A percentile compares a stretch with the other conserved stretches of the same genome.
Evolutionary conservation across 345 rosid genomes (phyloP).

Genomic region (Linum trigynum): DNA sequence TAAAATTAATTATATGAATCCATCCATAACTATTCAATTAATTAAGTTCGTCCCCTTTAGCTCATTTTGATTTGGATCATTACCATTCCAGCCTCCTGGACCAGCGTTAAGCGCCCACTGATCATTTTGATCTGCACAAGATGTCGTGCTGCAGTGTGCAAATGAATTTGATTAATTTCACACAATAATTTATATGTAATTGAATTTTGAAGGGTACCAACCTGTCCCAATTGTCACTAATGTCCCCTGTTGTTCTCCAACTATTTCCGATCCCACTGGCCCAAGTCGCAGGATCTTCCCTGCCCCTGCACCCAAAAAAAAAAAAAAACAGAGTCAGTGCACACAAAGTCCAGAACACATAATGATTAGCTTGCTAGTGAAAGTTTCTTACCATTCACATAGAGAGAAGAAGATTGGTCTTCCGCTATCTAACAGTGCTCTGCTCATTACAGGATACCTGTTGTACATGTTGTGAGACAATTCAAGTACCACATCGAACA

Average conservation of each 20-base stretch:
- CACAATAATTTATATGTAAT: no score
- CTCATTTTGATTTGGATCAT: no score
- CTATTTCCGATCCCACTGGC: slow-evolving; percentile 15
- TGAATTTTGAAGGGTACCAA: neutral
- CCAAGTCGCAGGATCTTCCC: neutral
- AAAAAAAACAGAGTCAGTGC: slow-evolving; percentile 18
- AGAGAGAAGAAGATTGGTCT: slow-evolving; percentile 22
- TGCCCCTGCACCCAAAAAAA: slow-evolving; percentile 20
- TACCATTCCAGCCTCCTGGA: slow-evolving; percentile 27
- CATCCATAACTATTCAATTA: no score
- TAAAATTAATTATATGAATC: no score
- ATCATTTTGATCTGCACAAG: slow-evolving; percentile 25
- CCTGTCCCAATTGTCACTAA: slow-evolving; percentile 27
- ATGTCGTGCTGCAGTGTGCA: slow-evolving; percentile 31
- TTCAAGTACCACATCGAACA: no score
- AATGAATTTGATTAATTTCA: no score
- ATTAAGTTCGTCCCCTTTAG: no score
- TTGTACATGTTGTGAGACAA: no score
- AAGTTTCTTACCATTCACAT: slow-evolving; percentile 21
- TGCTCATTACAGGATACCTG: slow-evolving; percentile 25
- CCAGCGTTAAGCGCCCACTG: slow-evolving; percentile 21
- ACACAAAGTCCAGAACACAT: neutral
- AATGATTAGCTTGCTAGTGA: no score
- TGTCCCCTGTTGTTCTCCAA: slow-evolving; percentile 29
- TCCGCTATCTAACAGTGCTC: slow-evolving; percentile 22